These are phyloP conservation scores for Mariannaea elegans DNA, from an alignment of 2,329 filamentous ascomycete species.

Conservation along the genomic window DNA sequence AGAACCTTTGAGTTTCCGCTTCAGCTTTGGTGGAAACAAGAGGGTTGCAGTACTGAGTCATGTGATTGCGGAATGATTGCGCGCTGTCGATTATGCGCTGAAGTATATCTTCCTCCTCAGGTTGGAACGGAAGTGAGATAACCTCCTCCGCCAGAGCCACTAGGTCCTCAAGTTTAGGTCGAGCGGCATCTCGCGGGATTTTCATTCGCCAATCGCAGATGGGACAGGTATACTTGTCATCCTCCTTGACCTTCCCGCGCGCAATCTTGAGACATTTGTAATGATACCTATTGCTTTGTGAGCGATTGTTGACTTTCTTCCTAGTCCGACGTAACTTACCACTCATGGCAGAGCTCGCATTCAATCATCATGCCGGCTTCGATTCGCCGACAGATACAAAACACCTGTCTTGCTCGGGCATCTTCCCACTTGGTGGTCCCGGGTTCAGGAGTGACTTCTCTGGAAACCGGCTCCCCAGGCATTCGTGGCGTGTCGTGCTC, in stretches of 20 bases:
- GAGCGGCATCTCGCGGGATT: conserved; percentile 94
- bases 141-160: conserved; percentile 87
- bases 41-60: conserved; percentile 82
- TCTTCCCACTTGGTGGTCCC: conserved; percentile 67
- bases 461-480: conserved; percentile 90
- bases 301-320: not conserved
- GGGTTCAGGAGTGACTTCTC: conserved; percentile 73
- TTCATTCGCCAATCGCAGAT: conserved; percentile 98
- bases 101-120: conserved; percentile 90
- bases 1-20: conserved; percentile 90
- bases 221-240: conserved; percentile 97
- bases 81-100: conserved; percentile 88
- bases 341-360: conserved; percentile 97
- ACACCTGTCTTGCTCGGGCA: conserved; percentile 78
- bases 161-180: conserved; percentile 93
- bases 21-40: conserved; percentile 85
- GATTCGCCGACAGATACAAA: conserved; percentile 92
- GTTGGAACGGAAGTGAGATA: conserved; percentile 84
- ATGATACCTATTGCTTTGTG: conserved; percentile 75
- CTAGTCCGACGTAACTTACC: conserved; percentile 63
- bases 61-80: conserved; percentile 82
- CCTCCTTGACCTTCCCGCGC: conserved; percentile 96
- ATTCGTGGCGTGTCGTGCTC: conserved; percentile 83
- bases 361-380: conserved; percentile 99
- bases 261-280: conserved; percentile 98